Conservation (phyloP, 2,329 filamentous ascomycete species). For the Trichoderma citrinoviride region DNA sequence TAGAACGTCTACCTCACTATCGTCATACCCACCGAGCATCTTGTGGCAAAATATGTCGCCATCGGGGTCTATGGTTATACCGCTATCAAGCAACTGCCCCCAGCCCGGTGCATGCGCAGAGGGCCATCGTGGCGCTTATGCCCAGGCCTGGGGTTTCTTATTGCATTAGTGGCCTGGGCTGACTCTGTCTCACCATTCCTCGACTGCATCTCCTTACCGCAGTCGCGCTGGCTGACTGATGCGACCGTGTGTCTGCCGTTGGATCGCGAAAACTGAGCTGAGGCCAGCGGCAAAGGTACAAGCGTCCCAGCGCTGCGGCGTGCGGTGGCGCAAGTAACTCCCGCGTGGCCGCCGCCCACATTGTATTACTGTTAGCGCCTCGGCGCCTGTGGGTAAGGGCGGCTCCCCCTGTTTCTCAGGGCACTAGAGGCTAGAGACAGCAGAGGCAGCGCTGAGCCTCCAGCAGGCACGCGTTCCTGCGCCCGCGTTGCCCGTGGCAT, state of each 20-base stretch:
- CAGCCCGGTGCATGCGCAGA: background rate
- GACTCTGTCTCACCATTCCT: constrained; percentile 4
- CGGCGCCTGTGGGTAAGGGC: background rate
- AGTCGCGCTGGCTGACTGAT: constrained; percentile 2
- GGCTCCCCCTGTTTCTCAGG: background rate
- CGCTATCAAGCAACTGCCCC: background rate
- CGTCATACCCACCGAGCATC: background rate
- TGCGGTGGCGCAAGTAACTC: background rate
- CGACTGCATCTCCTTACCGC: background rate
- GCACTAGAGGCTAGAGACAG: constrained; percentile 4
- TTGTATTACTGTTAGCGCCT: background rate
- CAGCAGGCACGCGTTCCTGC: constrained; percentile 21
- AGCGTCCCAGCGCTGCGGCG: background rate
- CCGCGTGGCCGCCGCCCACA: background rate
- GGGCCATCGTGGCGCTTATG: background rate
- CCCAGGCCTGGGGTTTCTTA: constrained; percentile 4
- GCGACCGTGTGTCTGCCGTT: background rate
- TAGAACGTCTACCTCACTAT: background rate
- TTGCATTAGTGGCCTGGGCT: constrained; percentile 10
- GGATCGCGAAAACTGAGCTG: background rate
- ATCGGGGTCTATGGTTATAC: background rate
- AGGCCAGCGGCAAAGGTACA: constrained; percentile 1
- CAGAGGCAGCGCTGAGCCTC: constrained; percentile 9
- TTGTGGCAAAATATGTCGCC: background rate
- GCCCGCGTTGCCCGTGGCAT: constrained; percentile 10